These are phyloP conservation scores for Senna siamea DNA, from an alignment of 306 rosid species.

Conservation along the genomic window DNA sequence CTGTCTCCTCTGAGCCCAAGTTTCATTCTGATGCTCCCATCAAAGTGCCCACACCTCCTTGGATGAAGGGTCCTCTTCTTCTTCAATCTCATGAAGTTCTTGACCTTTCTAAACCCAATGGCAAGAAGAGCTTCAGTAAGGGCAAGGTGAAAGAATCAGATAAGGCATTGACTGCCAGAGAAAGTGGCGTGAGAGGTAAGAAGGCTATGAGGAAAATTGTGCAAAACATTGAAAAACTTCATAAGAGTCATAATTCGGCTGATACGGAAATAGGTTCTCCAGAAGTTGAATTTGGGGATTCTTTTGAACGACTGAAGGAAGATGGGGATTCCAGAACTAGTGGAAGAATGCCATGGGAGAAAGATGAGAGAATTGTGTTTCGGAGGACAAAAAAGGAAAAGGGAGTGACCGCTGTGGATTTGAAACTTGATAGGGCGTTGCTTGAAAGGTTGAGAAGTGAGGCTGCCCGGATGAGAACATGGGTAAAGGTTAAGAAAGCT, in stretches of 20 bases:
- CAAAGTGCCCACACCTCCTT: constrained; percentile 75
- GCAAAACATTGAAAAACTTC: constrained; percentile 58
- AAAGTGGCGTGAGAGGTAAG: constrained; percentile 56
- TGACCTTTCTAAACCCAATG: constrained; percentile 49
- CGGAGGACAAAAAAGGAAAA: constrained; percentile 57
- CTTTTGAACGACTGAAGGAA: constrained; percentile 48
- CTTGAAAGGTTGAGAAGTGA: constrained; percentile 71
- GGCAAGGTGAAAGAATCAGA: constrained; percentile 31
- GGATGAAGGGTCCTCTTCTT: constrained; percentile 76
- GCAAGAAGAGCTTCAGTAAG: constrained; percentile 28
- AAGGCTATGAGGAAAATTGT: constrained; percentile 58
- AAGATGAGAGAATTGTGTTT: constrained; percentile 51
- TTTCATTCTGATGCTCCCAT: constrained; percentile 46
- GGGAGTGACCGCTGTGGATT: constrained; percentile 53
- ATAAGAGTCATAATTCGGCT: constrained; percentile 18
- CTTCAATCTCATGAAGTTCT: constrained; percentile 55
- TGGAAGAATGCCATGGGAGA: constrained; percentile 85
- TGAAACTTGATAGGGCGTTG: constrained; percentile 61
- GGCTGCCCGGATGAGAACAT: constrained; percentile 62
- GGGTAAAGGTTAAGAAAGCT: constrained; percentile 91
- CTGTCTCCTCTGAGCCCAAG: constrained; percentile 13
- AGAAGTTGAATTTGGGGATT: constrained; percentile 46
- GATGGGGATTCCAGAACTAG: constrained; percentile 29
- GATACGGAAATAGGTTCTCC: constrained; percentile 38
- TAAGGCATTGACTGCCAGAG: constrained; percentile 45